phyloP scores from a whole-genome alignment of 1,284 basidiomycete species.

The Hymenochaete sp. region DNA sequence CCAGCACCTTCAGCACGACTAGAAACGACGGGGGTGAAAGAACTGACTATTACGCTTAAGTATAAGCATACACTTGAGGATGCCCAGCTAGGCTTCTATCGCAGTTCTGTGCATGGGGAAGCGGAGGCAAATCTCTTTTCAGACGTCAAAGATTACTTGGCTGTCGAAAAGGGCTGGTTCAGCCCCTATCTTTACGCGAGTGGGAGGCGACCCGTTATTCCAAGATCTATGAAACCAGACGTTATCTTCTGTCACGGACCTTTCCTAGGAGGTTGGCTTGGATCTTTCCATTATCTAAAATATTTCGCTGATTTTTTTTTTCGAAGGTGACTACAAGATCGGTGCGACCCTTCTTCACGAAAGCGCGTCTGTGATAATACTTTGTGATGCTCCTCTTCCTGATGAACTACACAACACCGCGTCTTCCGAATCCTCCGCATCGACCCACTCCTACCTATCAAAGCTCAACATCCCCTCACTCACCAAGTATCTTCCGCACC shows the following conservation, averaged over 20 bases:
- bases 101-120: constrained; percentile 49
- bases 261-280: constrained; percentile 40
- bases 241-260: constrained; percentile 60
- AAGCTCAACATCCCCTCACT: constrained; percentile 16
- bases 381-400: constrained; percentile 30
- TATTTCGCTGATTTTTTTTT: constrained; percentile 2
- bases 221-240: constrained; percentile 54
- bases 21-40: constrained; percentile 51
- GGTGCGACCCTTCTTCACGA: constrained; percentile 51
- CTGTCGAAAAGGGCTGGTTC: constrained; percentile 60
- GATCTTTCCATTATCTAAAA: constrained; percentile 6
- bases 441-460: constrained; percentile 16
- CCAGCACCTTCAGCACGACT: constrained; percentile 44
- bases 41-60: constrained; percentile 49
- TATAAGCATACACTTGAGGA: constrained; percentile 53
- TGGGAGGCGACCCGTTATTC: constrained; percentile 48
- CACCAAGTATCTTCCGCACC: constrained; percentile 30
- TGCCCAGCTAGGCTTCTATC: constrained; percentile 51
- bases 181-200: constrained; percentile 59
- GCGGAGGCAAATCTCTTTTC: constrained; percentile 38
- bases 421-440: constrained; percentile 19
- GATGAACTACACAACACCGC: constrained; percentile 12
- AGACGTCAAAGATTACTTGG: constrained; percentile 55
- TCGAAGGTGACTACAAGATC: constrained; percentile 46
- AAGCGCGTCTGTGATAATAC: constrained; percentile 41